These are phyloP conservation scores for Leptographium wingfieldii DNA, from an alignment of 2,329 filamentous ascomycete species.

Conservation along the genomic window DNA sequence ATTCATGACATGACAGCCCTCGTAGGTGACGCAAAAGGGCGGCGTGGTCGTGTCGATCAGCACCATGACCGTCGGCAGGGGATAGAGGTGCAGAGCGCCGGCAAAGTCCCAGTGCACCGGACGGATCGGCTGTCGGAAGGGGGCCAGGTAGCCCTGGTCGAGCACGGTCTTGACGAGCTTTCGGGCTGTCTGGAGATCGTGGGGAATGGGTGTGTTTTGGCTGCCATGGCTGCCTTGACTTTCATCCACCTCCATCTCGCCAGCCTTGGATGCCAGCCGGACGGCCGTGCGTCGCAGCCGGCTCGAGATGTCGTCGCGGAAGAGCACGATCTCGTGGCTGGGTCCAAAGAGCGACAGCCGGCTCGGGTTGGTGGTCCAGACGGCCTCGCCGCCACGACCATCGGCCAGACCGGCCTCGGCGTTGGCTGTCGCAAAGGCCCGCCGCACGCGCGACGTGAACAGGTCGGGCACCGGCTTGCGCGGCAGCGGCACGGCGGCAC, in stretches of 20 bases:
- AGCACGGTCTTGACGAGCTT: conserved; percentile 84
- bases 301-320: conserved; percentile 75
- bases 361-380: conserved; percentile 84
- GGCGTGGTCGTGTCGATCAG: conserved; percentile 72
- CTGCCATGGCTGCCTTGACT: too few species aligned
- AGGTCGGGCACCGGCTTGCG: conserved; percentile 66
- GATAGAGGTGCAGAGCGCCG: conserved; percentile 67
- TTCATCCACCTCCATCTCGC: not conserved
- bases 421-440: conserved; percentile 69
- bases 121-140: conserved; percentile 66
- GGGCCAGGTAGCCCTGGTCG: conserved; percentile 79
- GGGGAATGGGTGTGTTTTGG: conserved; percentile 18
- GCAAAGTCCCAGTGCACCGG: conserved; percentile 88
- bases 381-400: conserved; percentile 51
- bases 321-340: conserved; percentile 73
- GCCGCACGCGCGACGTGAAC: conserved; percentile 77
- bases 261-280: conserved; percentile 32
- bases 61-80: conserved; percentile 71
- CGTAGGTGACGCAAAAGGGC: conserved; percentile 80
- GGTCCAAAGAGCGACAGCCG: conserved; percentile 77
- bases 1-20: conserved; percentile 93
- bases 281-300: conserved; percentile 68
- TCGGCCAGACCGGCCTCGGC: conserved; percentile 45
- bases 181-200: conserved; percentile 48
- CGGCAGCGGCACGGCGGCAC: conserved; percentile 58